phyloP scores from a whole-genome alignment of 2,329 filamentous ascomycete species.

The Reticulascus tulasneorum region DNA sequence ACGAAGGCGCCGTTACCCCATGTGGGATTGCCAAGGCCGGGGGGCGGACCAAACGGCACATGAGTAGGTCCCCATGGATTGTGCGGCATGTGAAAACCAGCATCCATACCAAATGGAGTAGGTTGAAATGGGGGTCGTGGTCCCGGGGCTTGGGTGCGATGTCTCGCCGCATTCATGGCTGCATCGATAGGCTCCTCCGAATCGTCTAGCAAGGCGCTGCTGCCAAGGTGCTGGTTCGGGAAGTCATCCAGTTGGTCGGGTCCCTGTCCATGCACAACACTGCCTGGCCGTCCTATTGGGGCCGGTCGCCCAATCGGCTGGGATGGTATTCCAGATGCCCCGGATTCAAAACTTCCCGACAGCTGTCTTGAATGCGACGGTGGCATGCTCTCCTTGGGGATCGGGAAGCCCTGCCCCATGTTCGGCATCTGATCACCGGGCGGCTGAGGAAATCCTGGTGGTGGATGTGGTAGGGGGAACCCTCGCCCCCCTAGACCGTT shows the following conservation, averaged over 20 bases:
- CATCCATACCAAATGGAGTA: slow-evolving; percentile 34
- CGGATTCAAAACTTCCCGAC: slow-evolving; percentile 63
- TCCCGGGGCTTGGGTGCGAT: slow-evolving; percentile 50
- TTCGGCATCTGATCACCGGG: slow-evolving; percentile 34
- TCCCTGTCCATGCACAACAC: slow-evolving; percentile 55
- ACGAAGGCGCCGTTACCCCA: slow-evolving; percentile 25
- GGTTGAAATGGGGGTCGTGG: slow-evolving; percentile 38
- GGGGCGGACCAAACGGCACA: slow-evolving; percentile 38
- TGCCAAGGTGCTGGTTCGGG: slow-evolving; percentile 76
- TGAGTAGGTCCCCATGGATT: slow-evolving; percentile 37
- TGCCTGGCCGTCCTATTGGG: slow-evolving; percentile 84
- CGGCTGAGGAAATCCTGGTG: slow-evolving; percentile 51
- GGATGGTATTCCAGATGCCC: slow-evolving; percentile 44
- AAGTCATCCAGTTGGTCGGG: slow-evolving; percentile 62
- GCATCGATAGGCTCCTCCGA: slow-evolving; percentile 49
- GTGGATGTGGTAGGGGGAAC: slow-evolving; percentile 35
- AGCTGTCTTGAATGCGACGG: slow-evolving; percentile 69
- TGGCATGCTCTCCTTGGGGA: too few species aligned
- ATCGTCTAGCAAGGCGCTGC: slow-evolving; percentile 81
- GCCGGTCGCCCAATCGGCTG: slow-evolving; percentile 78
- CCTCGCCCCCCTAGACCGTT: slow-evolving; percentile 38
- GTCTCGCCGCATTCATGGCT: slow-evolving; percentile 25
- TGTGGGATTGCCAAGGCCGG: slow-evolving; percentile 39
- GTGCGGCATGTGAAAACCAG: slow-evolving; percentile 32
- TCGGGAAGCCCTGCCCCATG: slow-evolving; percentile 38